phyloP scores from a whole-genome alignment of 2,329 filamentous ascomycete genomes.

The Aspergillus fumigatiaffinis region DNA sequence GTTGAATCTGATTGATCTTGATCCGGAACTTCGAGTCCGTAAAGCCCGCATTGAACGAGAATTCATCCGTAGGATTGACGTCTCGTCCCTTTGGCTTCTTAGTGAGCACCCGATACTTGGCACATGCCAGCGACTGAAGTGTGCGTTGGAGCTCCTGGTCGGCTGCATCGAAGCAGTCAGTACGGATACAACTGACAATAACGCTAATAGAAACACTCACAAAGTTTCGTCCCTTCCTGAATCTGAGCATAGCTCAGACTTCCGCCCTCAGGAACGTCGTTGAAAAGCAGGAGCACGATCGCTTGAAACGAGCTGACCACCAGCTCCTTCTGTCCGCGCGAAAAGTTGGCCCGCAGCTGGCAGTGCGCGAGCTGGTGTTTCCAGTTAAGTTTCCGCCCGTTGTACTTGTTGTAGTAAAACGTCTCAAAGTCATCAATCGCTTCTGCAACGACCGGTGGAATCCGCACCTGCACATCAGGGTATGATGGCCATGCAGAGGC shows the following conservation, averaged over 20 bases:
- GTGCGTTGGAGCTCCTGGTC: conserved; percentile 81
- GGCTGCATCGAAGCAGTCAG: conserved; percentile 41
- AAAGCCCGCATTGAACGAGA: conserved; percentile 76
- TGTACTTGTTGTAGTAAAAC: conserved; percentile 88
- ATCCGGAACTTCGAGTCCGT: conserved; percentile 78
- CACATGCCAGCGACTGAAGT: conserved; percentile 90
- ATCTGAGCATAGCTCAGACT: conserved; percentile 74
- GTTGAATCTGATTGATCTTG: conserved; percentile 98
- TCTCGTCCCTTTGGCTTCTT: conserved; percentile 86
- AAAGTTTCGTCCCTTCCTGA: conserved; percentile 67
- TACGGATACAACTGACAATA: not conserved
- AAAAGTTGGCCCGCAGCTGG: conserved; percentile 75
- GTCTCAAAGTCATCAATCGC: conserved; percentile 76
- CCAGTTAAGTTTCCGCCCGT: conserved; percentile 81
- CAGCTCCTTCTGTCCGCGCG: conserved; percentile 78
- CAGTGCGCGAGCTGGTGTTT: conserved; percentile 92
- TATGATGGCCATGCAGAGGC: conserved; percentile 92
- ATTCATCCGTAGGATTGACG: conserved; percentile 73
- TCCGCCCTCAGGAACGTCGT: conserved; percentile 60
- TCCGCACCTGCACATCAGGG: conserved; percentile 67
- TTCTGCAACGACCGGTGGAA: conserved; percentile 71
- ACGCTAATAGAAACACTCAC: conserved; percentile 39
- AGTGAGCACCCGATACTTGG: conserved; percentile 74
- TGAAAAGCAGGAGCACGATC: conserved; percentile 86
- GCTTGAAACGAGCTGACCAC: conserved; percentile 91